These are phyloP conservation scores for Linderniella brevidens DNA, from an alignment of 257 asterid genomes.

Conservation along the genomic window DNA sequence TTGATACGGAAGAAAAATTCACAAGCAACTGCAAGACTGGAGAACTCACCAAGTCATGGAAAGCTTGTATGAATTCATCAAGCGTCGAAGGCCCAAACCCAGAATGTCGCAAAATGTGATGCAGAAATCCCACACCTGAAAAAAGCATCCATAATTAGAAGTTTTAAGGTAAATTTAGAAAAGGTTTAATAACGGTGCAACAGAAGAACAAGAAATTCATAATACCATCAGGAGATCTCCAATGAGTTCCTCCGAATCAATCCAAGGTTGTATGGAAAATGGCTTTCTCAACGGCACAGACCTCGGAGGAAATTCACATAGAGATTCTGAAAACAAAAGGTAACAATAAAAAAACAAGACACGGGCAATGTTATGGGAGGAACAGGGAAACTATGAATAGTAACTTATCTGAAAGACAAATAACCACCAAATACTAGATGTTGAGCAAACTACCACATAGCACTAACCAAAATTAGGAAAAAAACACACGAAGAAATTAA, in stretches of 20 bases:
- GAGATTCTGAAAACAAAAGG: conserved; percentile 35
- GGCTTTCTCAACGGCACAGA: conserved; percentile 50
- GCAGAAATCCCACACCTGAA: conserved; percentile 81
- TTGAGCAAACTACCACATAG: too few species aligned
- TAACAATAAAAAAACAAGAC: conserved; percentile 5
- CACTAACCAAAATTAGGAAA: too few species aligned
- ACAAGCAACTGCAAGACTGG: background rate
- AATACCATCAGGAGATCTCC: conserved; percentile 84
- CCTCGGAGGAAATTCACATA: conserved; percentile 57
- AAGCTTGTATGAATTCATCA: conserved; percentile 76
- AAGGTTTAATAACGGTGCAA: too few species aligned
- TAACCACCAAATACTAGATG: too few species aligned
- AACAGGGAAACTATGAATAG: too few species aligned
- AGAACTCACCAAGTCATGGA: conserved; percentile 18
- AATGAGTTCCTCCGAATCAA: conserved; percentile 50
- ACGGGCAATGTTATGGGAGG: background rate
- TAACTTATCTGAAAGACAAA: too few species aligned
- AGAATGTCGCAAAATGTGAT: conserved; percentile 75
- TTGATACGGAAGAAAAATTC: conserved; percentile 20
- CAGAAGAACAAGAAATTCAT: conserved; percentile 2
- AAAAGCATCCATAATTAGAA: conserved; percentile 4
- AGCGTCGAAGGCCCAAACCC: conserved; percentile 89
- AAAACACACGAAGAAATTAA: too few species aligned
- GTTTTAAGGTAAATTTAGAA: conserved; percentile 4
- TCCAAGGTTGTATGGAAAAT: conserved; percentile 63